phyloP scores from a whole-genome alignment of 805 yeast species.

The Wickerhamiella sorbophila region DNA sequence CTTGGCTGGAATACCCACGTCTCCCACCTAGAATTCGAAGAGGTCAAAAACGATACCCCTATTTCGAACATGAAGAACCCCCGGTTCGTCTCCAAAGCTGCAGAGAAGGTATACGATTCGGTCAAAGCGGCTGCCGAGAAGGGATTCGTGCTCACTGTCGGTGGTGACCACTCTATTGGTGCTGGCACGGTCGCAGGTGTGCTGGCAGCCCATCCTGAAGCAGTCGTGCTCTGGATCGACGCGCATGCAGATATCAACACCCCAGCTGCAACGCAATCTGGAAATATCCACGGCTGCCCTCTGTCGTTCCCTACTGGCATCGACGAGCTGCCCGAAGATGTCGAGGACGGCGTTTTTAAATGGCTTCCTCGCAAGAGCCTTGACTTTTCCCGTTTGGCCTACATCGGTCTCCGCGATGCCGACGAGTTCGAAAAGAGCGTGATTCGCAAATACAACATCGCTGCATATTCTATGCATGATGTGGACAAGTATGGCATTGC shows the following conservation, averaged over 20 bases:
- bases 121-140: slow-evolving; percentile 38
- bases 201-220: slow-evolving; percentile 63
- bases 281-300: slow-evolving; percentile 95
- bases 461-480: slow-evolving; percentile 91
- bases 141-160: slow-evolving; percentile 66
- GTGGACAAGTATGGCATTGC: slow-evolving; percentile 89
- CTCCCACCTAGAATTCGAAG: slow-evolving; percentile 21
- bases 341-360: slow-evolving; percentile 55
- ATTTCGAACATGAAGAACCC: slow-evolving; percentile 54
- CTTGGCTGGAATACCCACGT: slow-evolving; percentile 61
- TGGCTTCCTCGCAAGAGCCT: slow-evolving; percentile 64
- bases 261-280: slow-evolving; percentile 65
- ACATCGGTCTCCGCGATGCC: slow-evolving; percentile 89
- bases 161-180: slow-evolving; percentile 96
- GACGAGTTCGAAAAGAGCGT: slow-evolving; percentile 74
- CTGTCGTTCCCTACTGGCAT: slow-evolving; percentile 81
- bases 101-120: slow-evolving; percentile 46
- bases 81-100: slow-evolving; percentile 58
- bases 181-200: slow-evolving; percentile 86
- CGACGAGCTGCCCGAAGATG: slow-evolving; percentile 42
- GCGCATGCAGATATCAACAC: slow-evolving; percentile 98
- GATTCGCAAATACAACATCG: slow-evolving; percentile 52
- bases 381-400: slow-evolving; percentile 59
- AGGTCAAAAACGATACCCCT: slow-evolving; percentile 36
- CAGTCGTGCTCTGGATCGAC: slow-evolving; percentile 89